Conservation (phyloP, 257 asterid species). For the Salvia rosmarinus region DNA sequence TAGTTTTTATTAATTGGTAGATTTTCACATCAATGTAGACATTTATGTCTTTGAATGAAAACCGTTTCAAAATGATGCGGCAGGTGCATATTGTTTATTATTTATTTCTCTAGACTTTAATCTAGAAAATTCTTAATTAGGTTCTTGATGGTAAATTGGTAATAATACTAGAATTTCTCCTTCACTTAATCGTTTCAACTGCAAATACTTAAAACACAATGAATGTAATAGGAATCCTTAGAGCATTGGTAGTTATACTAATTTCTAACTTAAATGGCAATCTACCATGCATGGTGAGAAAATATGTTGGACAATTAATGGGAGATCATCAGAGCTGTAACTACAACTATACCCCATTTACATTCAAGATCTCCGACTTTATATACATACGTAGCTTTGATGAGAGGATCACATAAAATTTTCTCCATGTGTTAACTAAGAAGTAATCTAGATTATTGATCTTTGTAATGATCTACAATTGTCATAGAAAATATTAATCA, state of each 20-base stretch:
- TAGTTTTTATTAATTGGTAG: constrained; percentile 28
- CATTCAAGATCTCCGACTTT: too few relatives aligned
- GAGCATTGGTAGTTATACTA: too few relatives aligned
- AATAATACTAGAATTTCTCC: not conserved
- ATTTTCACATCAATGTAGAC: constrained; percentile 11
- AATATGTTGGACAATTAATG: not conserved
- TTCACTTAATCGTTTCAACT: not conserved
- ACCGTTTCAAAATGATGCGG: not conserved
- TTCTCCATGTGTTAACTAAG: too few relatives aligned
- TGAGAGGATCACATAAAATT: too few relatives aligned
- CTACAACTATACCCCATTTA: not conserved
- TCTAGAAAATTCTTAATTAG: constrained; percentile 6
- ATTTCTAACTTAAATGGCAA: not conserved
- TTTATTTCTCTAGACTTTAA: not conserved
- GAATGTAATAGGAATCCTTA: too few relatives aligned
- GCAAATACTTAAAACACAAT: not conserved
- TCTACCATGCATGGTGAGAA: not conserved
- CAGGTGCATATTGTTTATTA: not conserved
- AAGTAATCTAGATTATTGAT: too few relatives aligned
- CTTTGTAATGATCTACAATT: too few relatives aligned
- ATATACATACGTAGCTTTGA: too few relatives aligned
- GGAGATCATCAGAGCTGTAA: not conserved
- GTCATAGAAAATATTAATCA: too few relatives aligned
- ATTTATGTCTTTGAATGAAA: not conserved
- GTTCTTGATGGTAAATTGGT: constrained; percentile 19